A percentile compares a stretch with the other conserved stretches of the same genome.
Evolutionary conservation across 192 early-diverging fungal species (phyloP).

Genomic region (Entrophospora sp.): DNA sequence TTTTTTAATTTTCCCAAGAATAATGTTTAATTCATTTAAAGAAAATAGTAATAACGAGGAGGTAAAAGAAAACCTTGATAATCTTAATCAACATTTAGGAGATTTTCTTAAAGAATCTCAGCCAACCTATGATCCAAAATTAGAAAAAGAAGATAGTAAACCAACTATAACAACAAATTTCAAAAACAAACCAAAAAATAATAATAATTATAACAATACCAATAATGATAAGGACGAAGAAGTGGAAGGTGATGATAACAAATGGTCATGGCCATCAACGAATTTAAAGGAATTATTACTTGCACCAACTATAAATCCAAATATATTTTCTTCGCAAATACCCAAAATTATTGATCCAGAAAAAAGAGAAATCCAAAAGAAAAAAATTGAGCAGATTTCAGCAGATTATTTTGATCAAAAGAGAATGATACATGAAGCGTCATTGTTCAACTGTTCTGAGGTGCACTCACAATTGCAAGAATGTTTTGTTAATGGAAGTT

Average conservation of each 20-base stretch:
- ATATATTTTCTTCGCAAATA: background rate
- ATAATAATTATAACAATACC: too few species aligned
- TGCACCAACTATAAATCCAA: background rate
- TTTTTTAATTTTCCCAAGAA: too few species aligned
- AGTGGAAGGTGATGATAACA: too few species aligned
- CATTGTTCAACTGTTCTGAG: constrained; percentile 15
- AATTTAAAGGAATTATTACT: background rate
- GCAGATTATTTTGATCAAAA: constrained; percentile 3
- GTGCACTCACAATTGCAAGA: constrained; percentile 11
- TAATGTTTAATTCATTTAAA: too few species aligned
- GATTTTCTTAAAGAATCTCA: constrained; percentile 14
- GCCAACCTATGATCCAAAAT: constrained; percentile 10
- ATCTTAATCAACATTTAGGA: constrained; percentile 4
- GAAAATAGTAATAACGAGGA: background rate
- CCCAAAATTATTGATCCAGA: background rate
- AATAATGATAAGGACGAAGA: too few species aligned
- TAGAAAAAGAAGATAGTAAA: too few species aligned
- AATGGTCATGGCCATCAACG: background rate
- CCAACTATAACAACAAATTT: too few species aligned
- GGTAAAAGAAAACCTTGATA: background rate
- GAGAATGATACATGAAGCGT: background rate
- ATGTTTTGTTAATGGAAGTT: constrained; percentile 1
- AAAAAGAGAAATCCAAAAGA: background rate
- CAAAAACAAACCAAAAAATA: background rate
- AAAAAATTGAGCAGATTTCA: background rate